phyloP scores from a whole-genome alignment of 2,329 filamentous ascomycete genomes.

The Trichophyton simii region DNA sequence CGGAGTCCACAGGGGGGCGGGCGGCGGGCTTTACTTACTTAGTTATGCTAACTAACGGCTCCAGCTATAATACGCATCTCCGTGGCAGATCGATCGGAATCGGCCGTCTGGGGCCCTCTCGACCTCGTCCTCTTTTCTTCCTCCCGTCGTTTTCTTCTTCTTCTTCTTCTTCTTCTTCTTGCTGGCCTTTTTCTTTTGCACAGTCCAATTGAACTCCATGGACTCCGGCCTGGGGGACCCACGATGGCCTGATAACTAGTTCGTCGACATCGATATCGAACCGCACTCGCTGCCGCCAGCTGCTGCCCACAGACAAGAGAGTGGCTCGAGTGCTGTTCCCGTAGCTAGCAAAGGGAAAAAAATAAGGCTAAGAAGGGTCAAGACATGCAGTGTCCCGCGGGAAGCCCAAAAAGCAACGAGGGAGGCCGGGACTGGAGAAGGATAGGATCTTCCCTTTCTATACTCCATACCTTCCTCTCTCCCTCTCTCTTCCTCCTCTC shows the following conservation, averaged over 20 bases:
- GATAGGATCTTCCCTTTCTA: background rate
- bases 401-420: background rate
- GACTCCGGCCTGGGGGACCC: background rate
- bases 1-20: too few relatives aligned
- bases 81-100: background rate
- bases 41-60: too few relatives aligned
- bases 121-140: too few relatives aligned
- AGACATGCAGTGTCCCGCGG: background rate
- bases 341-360: background rate
- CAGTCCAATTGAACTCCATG: background rate
- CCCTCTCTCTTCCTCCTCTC: too few relatives aligned
- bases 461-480: background rate
- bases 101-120: background rate
- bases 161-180: too few relatives aligned
- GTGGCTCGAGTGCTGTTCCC: background rate
- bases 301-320: background rate
- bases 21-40: too few relatives aligned
- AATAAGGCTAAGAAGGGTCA: background rate
- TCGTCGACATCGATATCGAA: background rate
- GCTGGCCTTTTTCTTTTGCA: background rate
- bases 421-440: background rate
- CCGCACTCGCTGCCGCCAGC: background rate
- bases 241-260: background rate
- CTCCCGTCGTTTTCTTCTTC: too few relatives aligned
- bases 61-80: background rate